Evolutionary conservation across 495 filamentous ascomycete species (phyloP).

Genomic region (Podospora bellae-mahoneyi): DNA sequence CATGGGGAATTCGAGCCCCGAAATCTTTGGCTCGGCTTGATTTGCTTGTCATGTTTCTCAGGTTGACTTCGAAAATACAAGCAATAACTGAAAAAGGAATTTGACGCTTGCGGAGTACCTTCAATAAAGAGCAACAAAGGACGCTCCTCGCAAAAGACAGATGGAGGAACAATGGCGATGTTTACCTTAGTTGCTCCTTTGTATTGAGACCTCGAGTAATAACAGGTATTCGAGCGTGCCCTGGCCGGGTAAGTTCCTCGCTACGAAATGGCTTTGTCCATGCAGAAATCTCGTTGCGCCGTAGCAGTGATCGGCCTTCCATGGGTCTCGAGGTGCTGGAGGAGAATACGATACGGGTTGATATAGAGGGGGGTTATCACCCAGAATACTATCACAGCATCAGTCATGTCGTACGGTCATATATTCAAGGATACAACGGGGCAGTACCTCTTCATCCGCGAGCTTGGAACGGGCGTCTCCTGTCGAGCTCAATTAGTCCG

Average conservation of each 20-base stretch:
- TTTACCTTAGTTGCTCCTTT: neutral
- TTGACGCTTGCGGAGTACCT: neutral
- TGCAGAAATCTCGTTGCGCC: neutral
- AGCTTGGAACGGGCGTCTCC: neutral
- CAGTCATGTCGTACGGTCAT: conserved; percentile 1
- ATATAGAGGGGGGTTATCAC: neutral
- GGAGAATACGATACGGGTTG: neutral
- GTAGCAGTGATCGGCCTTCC: neutral
- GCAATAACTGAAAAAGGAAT: too few relatives aligned
- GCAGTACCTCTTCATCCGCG: neutral
- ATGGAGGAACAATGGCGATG: neutral
- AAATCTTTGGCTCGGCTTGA: too few relatives aligned
- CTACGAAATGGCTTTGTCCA: too few relatives aligned
- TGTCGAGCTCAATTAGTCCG: conserved; percentile 8
- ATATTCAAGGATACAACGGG: neutral
- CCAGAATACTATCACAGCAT: neutral
- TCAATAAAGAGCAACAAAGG: neutral
- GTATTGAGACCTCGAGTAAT: neutral
- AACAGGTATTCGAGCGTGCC: neutral
- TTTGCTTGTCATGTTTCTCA: too few relatives aligned
- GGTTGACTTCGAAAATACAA: too few relatives aligned
- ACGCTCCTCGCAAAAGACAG: neutral
- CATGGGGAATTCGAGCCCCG: too few relatives aligned
- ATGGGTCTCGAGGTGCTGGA: neutral
- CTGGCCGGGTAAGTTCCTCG: too few relatives aligned